These are phyloP conservation scores for Chaetomiaceae sp. DNA, from an alignment of 2,329 filamentous ascomycete species.

Conservation along the genomic window DNA sequence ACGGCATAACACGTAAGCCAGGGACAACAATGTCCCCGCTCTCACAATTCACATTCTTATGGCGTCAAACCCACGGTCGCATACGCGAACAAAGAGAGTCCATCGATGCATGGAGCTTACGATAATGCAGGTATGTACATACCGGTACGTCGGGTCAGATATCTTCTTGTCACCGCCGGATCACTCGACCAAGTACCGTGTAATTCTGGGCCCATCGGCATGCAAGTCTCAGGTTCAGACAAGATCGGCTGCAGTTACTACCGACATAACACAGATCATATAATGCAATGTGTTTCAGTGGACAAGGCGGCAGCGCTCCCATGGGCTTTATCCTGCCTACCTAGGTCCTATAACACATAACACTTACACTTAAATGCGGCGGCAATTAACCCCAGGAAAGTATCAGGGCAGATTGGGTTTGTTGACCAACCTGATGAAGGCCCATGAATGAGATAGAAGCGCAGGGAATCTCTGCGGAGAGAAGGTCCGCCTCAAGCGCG, in stretches of 20 bases:
- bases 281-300: background rate
- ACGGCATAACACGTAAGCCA: background rate
- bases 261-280: constrained; percentile 2
- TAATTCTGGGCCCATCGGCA: background rate
- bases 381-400: no score
- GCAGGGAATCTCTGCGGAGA: no score
- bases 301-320: background rate
- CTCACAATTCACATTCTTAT: background rate
- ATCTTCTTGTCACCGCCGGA: background rate
- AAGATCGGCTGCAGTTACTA: background rate
- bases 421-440: no score
- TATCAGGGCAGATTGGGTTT: no score
- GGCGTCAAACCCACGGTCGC: background rate
- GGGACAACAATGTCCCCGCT: background rate
- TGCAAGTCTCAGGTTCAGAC: background rate
- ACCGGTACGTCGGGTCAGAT: no score
- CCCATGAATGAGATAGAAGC: no score
- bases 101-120: background rate
- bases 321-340: background rate
- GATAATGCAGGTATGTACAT: no score
- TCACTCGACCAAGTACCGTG: background rate
- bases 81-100: background rate
- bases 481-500: no score
- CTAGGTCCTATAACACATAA: background rate
- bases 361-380: no score